phyloP scores from a whole-genome alignment of 192 early-diverging fungal species.

The Pilaira anomala region DNA sequence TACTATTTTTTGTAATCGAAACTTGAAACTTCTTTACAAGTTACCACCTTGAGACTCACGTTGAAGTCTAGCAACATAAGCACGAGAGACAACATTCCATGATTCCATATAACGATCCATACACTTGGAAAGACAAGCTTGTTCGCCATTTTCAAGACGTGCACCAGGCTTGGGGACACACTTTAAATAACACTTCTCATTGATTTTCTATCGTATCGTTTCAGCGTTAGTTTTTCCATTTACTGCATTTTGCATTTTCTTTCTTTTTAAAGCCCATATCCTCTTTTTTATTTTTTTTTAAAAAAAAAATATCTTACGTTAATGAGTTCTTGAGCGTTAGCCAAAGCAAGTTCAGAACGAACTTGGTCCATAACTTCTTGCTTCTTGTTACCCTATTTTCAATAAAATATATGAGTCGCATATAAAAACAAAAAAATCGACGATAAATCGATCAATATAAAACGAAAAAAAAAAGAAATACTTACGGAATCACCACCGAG shows the following conservation, averaged over 20 bases:
- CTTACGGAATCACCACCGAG: constrained; percentile 23
- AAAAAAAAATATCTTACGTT: constrained; percentile 48
- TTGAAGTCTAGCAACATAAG: constrained; percentile 73
- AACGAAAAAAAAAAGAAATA: too few species aligned
- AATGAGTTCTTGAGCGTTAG: constrained; percentile 81
- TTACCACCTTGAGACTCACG: constrained; percentile 49
- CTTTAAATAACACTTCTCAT: constrained; percentile 83
- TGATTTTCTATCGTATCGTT: constrained; percentile 65
- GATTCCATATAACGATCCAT: constrained; percentile 86
- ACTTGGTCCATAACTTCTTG: constrained; percentile 78
- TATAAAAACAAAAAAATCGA: background rate
- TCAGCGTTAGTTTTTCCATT: background rate
- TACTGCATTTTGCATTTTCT: background rate
- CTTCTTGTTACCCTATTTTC: constrained; percentile 49
- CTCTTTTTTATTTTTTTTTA: background rate
- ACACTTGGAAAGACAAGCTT: constrained; percentile 76
- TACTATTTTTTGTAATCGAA: background rate
- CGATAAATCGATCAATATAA: too few species aligned
- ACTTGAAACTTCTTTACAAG: constrained; percentile 22
- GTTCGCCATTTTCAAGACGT: constrained; percentile 63
- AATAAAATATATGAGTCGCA: background rate
- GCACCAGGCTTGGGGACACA: constrained; percentile 75
- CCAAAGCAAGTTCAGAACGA: constrained; percentile 70
- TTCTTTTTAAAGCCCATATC: background rate
- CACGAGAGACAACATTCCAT: constrained; percentile 78